phyloP scores from a whole-genome alignment of 805 yeast species.

The Candida rishiriensis region DNA sequence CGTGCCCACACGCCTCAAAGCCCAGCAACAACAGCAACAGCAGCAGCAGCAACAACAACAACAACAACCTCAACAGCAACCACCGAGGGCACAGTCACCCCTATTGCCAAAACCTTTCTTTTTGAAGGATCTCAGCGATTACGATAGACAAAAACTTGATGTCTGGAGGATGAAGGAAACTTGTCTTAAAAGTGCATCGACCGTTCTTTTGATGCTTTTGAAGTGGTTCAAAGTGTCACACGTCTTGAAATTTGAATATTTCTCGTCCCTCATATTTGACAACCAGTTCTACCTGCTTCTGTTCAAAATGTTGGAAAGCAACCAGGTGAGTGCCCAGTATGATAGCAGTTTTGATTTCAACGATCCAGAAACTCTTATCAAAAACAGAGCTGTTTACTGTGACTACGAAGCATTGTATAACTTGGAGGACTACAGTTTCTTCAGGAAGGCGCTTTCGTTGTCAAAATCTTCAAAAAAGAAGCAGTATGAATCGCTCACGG shows the following conservation, averaged over 20 bases:
- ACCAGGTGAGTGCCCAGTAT: slow-evolving; percentile 24
- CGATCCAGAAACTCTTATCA: slow-evolving; percentile 23
- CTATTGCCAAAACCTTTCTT: slow-evolving; percentile 3
- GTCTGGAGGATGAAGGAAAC: slow-evolving; percentile 57
- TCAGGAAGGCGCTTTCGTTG: slow-evolving; percentile 16
- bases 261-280: slow-evolving; percentile 71
- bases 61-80: slow-evolving; percentile 16
- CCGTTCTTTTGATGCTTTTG: slow-evolving; percentile 47
- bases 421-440: slow-evolving; percentile 24
- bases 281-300: slow-evolving; percentile 46
- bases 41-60: slow-evolving; percentile 4
- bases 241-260: slow-evolving; percentile 70
- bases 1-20: slow-evolving; percentile 19
- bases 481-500: slow-evolving; percentile 10
- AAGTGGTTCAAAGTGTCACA: slow-evolving; percentile 82
- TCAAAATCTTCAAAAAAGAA: slow-evolving; percentile 3
- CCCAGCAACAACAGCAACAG: slow-evolving; percentile 15
- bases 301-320: slow-evolving; percentile 30
- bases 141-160: slow-evolving; percentile 43
- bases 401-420: slow-evolving; percentile 27
- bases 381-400: slow-evolving; percentile 28
- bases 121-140: slow-evolving; percentile 11
- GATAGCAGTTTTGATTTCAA: slow-evolving; percentile 22
- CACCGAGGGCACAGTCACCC: slow-evolving; percentile 16
- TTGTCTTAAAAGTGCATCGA: slow-evolving; percentile 53